phyloP scores from a whole-genome alignment of 2,329 filamentous ascomycete species.

The Sclerotinia borealis region DNA sequence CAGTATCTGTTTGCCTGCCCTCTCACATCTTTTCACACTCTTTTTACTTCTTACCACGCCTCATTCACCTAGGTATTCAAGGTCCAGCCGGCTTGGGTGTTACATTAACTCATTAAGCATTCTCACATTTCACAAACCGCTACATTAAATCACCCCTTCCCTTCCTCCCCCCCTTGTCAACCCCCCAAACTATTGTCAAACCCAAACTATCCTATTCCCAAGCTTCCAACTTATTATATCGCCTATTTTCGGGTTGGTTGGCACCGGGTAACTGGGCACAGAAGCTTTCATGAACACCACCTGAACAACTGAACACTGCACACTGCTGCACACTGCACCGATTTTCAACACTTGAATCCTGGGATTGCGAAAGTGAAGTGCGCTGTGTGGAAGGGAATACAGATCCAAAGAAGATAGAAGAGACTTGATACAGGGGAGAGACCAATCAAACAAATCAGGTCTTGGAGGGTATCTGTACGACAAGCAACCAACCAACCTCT shows the following conservation, averaged over 20 bases:
- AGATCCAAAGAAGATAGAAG: too few relatives aligned
- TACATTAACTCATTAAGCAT: background rate
- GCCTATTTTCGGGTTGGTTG: slow-evolving; percentile 7
- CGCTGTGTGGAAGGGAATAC: background rate
- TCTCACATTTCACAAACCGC: background rate
- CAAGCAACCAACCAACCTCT: slow-evolving; percentile 3
- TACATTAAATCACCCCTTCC: too few relatives aligned
- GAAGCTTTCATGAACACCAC: slow-evolving; percentile 2
- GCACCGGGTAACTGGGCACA: slow-evolving; percentile 9
- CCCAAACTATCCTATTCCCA: too few relatives aligned
- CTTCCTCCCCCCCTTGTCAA: background rate
- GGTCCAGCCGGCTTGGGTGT: background rate
- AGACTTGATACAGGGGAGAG: background rate
- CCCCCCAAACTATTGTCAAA: background rate
- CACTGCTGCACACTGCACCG: background rate
- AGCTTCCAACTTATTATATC: slow-evolving; percentile 1
- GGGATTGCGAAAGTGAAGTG: background rate
- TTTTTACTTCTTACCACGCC: background rate
- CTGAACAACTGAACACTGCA: background rate
- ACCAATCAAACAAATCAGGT: background rate
- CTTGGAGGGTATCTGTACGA: slow-evolving; percentile 4
- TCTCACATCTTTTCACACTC: background rate
- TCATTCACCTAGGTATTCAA: background rate
- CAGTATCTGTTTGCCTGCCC: background rate
- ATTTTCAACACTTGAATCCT: background rate